phyloP scores from a whole-genome alignment of 768 basidiomycete genomes.

The Lyophyllum semitale region DNA sequence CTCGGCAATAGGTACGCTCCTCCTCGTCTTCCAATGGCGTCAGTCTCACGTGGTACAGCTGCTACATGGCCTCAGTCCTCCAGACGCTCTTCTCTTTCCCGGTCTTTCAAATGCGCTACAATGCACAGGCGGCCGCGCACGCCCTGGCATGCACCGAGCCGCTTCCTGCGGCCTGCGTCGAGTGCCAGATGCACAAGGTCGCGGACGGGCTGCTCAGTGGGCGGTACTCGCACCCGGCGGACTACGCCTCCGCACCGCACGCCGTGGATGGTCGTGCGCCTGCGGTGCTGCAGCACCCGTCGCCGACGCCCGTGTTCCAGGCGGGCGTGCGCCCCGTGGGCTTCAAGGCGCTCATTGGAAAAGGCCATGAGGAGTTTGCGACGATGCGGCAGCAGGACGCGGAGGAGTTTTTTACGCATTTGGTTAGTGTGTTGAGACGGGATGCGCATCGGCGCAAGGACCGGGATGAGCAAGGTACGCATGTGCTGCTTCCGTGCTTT shows the following conservation, averaged over 20 bases:
- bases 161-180: slow-evolving; percentile 84
- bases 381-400: slow-evolving; percentile 98
- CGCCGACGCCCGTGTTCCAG: slow-evolving; percentile 66
- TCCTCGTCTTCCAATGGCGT: not conserved
- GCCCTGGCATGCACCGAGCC: slow-evolving; percentile 60
- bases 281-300: slow-evolving; percentile 22
- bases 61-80: slow-evolving; percentile 95
- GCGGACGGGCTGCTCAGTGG: slow-evolving; percentile 93
- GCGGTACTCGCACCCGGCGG: slow-evolving; percentile 74
- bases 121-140: slow-evolving; percentile 44
- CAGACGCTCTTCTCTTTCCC: slow-evolving; percentile 85
- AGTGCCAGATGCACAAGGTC: slow-evolving; percentile 93
- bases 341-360: slow-evolving; percentile 90
- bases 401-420: slow-evolving; percentile 88
- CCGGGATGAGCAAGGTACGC: slow-evolving; percentile 31
- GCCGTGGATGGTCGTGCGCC: not conserved
- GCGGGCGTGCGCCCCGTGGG: slow-evolving; percentile 78
- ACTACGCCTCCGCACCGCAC: slow-evolving; percentile 20
- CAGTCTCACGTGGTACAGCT: slow-evolving; percentile 47
- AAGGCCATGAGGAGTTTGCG: slow-evolving; percentile 90
- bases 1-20: slow-evolving; percentile 75
- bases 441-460: slow-evolving; percentile 55
- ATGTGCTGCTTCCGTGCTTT: not conserved
- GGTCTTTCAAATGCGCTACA: slow-evolving; percentile 75
- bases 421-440: slow-evolving; percentile 73